Percentiles rank a stretch among this genome's conserved stretches.
These are phyloP conservation scores for Zarea fungicola DNA, from an alignment of 2,329 filamentous ascomycete genomes.

Conservation along the genomic window DNA sequence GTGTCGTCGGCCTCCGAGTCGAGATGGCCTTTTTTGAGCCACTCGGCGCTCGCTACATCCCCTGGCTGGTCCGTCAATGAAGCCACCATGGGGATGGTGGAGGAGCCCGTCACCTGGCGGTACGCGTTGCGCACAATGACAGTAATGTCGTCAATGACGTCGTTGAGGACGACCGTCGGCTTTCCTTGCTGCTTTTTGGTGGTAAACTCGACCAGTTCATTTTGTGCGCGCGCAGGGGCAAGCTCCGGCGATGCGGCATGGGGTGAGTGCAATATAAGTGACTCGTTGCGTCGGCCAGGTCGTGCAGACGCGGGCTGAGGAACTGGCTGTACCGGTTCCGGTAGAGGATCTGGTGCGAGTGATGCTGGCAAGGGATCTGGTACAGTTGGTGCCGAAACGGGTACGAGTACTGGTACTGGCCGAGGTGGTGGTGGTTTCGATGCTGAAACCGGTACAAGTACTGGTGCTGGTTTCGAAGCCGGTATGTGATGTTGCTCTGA, in stretches of 20 bases:
- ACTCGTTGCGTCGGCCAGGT: no score
- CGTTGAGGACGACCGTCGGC: background rate
- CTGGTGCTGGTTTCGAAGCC: background rate
- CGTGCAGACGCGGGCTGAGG: no score
- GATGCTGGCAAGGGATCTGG: no score
- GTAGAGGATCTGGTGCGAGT: no score
- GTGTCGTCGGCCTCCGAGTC: constrained; percentile 19
- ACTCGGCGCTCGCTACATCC: constrained; percentile 21
- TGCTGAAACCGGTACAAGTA: background rate
- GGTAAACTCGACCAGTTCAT: background rate
- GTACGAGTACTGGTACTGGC: no score
- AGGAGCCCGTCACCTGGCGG: background rate
- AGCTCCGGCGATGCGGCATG: constrained; percentile 9
- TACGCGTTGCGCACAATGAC: background rate
- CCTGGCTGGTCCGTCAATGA: constrained; percentile 12
- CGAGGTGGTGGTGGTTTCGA: constrained; percentile 7
- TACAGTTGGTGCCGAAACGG: background rate
- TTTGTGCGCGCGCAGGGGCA: background rate
- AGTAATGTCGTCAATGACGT: background rate
- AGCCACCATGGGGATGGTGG: background rate
- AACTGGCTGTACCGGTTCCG: no score
- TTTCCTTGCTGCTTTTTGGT: background rate
- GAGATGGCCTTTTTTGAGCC: constrained; percentile 22
- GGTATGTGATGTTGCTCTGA: no score
- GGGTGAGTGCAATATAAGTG: no score